A percentile compares a stretch with the other conserved stretches of the same genome.
These are phyloP conservation scores for Fibroporia radiculosa DNA, from an alignment of 768 basidiomycete species.

Conservation along the genomic window DNA sequence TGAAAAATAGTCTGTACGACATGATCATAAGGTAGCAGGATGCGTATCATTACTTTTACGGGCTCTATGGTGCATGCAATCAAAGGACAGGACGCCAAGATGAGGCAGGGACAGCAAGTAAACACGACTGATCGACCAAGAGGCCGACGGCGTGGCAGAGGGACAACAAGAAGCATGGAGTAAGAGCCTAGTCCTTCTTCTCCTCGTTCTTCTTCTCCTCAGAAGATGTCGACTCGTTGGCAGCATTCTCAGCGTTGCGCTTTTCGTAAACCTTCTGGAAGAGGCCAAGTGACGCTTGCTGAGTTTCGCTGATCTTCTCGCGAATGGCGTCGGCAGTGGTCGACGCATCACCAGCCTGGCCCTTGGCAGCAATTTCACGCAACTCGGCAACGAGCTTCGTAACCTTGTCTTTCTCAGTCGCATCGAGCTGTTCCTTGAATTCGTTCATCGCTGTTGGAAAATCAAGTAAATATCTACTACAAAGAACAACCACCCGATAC, in stretches of 20 bases:
- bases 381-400: slow-evolving; percentile 80
- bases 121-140: background rate
- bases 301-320: slow-evolving; percentile 89
- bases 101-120: background rate
- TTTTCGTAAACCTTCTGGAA: slow-evolving; percentile 99
- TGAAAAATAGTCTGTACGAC: background rate
- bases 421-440: slow-evolving; percentile 96
- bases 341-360: slow-evolving; percentile 74
- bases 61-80: slow-evolving; percentile 1
- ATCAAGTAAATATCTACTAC: background rate
- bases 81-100: slow-evolving; percentile 1
- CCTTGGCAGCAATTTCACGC: slow-evolving; percentile 83
- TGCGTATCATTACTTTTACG: slow-evolving; percentile 5
- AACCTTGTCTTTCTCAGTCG: slow-evolving; percentile 90
- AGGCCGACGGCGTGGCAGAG: background rate
- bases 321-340: slow-evolving; percentile 84
- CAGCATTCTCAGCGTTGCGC: slow-evolving; percentile 63
- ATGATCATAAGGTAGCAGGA: slow-evolving; percentile 3
- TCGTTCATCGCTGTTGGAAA: slow-evolving; percentile 74
- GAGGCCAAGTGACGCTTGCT: slow-evolving; percentile 89
- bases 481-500: slow-evolving; percentile 13
- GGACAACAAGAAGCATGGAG: slow-evolving; percentile 9
- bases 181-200: slow-evolving; percentile 71
- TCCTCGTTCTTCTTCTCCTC: slow-evolving; percentile 44
- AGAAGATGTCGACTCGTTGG: slow-evolving; percentile 34